A percentile compares a stretch with the other conserved stretches of the same genome.
Evolutionary conservation across 331 rosid genomes (phyloP).

Genomic region (Rhamnella rubrinervis): DNA sequence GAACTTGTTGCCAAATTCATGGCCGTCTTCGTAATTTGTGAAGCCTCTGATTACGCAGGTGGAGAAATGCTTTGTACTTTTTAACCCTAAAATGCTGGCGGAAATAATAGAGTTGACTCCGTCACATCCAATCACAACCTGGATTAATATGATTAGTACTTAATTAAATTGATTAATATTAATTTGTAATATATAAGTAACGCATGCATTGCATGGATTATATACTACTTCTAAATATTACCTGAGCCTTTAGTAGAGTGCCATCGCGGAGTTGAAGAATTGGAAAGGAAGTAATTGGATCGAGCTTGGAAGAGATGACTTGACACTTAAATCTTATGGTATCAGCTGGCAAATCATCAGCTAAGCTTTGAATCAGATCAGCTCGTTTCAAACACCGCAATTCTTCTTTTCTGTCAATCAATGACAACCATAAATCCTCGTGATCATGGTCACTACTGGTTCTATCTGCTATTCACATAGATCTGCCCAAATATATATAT

Average conservation of each 20-base stretch:
- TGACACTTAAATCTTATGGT: slow-evolving; percentile 38
- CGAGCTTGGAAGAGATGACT: slow-evolving; percentile 36
- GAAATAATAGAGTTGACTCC: slow-evolving; percentile 45
- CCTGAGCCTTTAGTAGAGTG: slow-evolving; percentile 40
- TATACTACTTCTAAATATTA: not conserved
- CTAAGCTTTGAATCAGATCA: slow-evolving; percentile 37
- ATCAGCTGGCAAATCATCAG: slow-evolving; percentile 37
- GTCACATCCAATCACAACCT: slow-evolving; percentile 64
- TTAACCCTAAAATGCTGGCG: slow-evolving; percentile 34
- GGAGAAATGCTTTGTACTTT: slow-evolving; percentile 12
- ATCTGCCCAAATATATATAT: no score
- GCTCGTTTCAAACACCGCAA: slow-evolving; percentile 13
- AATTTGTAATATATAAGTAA: not conserved
- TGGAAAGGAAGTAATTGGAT: slow-evolving; percentile 26
- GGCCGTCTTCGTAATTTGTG: slow-evolving; percentile 30
- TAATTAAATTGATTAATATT: not conserved
- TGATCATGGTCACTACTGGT: not conserved
- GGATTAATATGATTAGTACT: slow-evolving; percentile 3
- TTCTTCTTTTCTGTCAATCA: slow-evolving; percentile 6
- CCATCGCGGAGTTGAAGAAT: slow-evolving; percentile 45
- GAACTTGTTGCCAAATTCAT: slow-evolving; percentile 7
- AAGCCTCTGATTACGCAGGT: slow-evolving; percentile 45
- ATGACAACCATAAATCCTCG: not conserved
- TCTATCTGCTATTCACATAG: not conserved
- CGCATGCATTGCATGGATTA: not conserved